Evolutionary conservation across 2,329 filamentous ascomycete species (phyloP).

Genomic region (Verticillium zaregamsianum): DNA sequence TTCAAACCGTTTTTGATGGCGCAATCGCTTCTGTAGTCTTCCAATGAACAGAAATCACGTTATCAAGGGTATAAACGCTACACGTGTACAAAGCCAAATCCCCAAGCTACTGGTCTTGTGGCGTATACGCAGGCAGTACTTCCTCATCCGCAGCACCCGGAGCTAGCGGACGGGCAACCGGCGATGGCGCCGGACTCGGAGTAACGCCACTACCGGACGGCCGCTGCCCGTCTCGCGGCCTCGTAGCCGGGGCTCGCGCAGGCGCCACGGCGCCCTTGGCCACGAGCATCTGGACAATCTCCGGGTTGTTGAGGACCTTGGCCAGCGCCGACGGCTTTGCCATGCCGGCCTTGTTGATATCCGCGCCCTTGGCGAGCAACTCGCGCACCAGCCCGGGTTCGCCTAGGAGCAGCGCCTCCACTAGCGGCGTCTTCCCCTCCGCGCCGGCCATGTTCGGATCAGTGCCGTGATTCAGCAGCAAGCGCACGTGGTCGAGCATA

Average conservation of each 20-base stretch:
- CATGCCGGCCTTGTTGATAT: constrained; percentile 11
- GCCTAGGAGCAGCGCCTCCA: constrained; percentile 20
- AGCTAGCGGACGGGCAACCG: too few relatives aligned
- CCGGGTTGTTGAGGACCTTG: constrained; percentile 2
- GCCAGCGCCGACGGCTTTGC: constrained; percentile 9
- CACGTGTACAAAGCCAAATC: too few relatives aligned
- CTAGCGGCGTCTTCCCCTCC: constrained; percentile 8
- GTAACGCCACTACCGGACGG: neutral
- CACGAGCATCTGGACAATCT: constrained; percentile 6
- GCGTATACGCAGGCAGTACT: too few relatives aligned
- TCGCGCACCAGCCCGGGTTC: constrained; percentile 7
- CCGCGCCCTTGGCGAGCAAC: constrained; percentile 11
- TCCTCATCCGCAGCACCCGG: too few relatives aligned
- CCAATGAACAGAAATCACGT: too few relatives aligned
- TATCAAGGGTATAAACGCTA: too few relatives aligned
- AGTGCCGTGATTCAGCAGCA: constrained; percentile 26
- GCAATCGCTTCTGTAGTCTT: too few relatives aligned
- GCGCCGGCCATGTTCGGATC: constrained; percentile 21
- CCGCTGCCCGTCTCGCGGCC: neutral
- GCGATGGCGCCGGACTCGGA: neutral
- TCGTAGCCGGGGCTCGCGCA: neutral
- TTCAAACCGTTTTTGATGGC: too few relatives aligned
- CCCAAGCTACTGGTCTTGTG: too few relatives aligned
- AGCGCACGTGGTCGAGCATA: constrained; percentile 15
- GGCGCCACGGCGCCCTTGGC: constrained; percentile 8